Conservation (phyloP, 208 protist genomes). For the Wallacemonas sp. region DNA sequence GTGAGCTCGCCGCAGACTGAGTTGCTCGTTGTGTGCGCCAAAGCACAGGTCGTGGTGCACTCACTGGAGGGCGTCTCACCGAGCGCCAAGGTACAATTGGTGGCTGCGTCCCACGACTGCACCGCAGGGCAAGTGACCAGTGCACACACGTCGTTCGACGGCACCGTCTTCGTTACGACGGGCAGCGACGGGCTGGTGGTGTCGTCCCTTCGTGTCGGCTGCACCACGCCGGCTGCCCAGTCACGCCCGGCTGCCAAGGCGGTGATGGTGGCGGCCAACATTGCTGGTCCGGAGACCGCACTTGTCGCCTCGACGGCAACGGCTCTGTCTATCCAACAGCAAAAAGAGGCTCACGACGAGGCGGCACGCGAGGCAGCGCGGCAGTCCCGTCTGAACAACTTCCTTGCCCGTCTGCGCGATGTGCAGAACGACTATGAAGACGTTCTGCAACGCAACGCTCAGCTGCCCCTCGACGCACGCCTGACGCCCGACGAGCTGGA, state of each 20-base stretch:
- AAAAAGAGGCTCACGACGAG: conserved; percentile 92
- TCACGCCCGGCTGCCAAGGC: background rate
- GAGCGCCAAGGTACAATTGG: conserved; percentile 23
- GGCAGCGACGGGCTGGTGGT: conserved; percentile 92
- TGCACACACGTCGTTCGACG: conserved; percentile 82
- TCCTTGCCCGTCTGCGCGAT: conserved; percentile 52
- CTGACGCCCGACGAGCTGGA: conserved; percentile 70
- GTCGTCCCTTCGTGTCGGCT: conserved; percentile 52
- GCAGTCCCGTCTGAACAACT: conserved; percentile 74
- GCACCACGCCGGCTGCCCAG: conserved; percentile 1
- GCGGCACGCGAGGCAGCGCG: conserved; percentile 50
- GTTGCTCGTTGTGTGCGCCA: conserved; percentile 13
- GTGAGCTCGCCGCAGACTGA: conserved; percentile 22
- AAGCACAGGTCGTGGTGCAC: conserved; percentile 13
- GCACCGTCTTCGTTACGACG: conserved; percentile 78
- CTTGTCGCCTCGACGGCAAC: background rate
- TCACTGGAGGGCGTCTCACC: background rate
- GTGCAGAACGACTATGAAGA: conserved; percentile 60
- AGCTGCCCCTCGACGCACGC: conserved; percentile 32
- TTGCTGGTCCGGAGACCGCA: background rate
- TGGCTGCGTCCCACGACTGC: conserved; percentile 78
- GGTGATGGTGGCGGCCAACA: background rate
- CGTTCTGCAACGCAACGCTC: conserved; percentile 76
- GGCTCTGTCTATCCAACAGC: conserved; percentile 86
- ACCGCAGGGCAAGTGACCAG: conserved; percentile 52